Percentiles rank a stretch among this genome's conserved stretches.
Evolutionary conservation across 257 asterid genomes (phyloP).

Genomic region (Lycium ferocissimum): DNA sequence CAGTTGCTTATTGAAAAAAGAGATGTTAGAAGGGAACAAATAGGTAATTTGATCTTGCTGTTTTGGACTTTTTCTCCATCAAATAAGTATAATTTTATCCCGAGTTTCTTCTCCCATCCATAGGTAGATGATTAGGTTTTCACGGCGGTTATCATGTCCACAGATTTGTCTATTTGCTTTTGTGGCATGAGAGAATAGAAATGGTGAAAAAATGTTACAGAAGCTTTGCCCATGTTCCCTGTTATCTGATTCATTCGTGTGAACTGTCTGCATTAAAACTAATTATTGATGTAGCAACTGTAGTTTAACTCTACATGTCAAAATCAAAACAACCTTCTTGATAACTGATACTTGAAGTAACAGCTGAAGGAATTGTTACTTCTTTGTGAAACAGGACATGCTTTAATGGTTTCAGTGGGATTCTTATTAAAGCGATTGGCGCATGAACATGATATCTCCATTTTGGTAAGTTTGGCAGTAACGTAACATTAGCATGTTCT

Average conservation of each 20-base stretch:
- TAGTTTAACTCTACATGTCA: neutral
- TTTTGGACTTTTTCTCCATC: neutral
- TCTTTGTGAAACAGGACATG: conserved; percentile 61
- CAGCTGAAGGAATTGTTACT: conserved; percentile 32
- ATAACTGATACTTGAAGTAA: conserved; percentile 11
- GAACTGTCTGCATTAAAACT: neutral
- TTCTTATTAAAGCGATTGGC: conserved; percentile 81
- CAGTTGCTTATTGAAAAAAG: neutral
- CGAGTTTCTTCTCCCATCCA: neutral
- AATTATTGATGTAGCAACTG: neutral
- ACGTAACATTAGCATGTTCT: neutral
- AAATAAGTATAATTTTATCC: neutral
- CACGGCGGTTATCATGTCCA: neutral
- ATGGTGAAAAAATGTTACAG: neutral
- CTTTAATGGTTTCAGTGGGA: conserved; percentile 73
- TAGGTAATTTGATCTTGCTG: neutral
- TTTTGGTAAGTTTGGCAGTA: conserved; percentile 57
- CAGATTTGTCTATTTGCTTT: neutral
- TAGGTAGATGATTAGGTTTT: neutral
- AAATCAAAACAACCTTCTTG: neutral
- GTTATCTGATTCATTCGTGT: neutral
- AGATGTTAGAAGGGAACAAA: neutral
- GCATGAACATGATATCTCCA: conserved; percentile 67
- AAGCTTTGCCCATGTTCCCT: neutral
- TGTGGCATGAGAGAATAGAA: neutral